These are phyloP conservation scores for Schizophyllum amplum DNA, from an alignment of 1,284 basidiomycete species.

Conservation along the genomic window DNA sequence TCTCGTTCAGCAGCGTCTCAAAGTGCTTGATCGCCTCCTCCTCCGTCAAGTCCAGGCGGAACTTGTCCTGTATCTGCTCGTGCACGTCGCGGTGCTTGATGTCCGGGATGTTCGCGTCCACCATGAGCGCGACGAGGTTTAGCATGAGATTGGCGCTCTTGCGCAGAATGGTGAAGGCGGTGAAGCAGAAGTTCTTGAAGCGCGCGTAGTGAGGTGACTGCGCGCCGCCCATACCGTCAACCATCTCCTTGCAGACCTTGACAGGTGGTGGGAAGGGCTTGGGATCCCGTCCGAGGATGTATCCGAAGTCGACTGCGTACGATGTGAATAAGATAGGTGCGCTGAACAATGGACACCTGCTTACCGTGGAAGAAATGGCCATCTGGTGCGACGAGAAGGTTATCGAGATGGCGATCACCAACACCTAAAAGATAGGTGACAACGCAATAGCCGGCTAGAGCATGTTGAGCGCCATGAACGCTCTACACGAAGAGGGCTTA, in stretches of 20 bases:
- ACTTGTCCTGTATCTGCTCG: slow-evolving; percentile 93
- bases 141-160: slow-evolving; percentile 98
- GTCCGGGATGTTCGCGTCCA: slow-evolving; percentile 96
- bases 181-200: slow-evolving; percentile 95
- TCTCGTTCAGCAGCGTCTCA: slow-evolving; percentile 89
- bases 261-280: slow-evolving; percentile 98
- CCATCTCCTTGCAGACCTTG: slow-evolving; percentile 99
- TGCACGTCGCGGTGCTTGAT: slow-evolving; percentile 88
- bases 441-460: slow-evolving; percentile 92
- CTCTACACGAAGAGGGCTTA: slow-evolving; percentile 22
- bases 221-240: slow-evolving; percentile 98
- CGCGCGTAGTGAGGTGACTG: slow-evolving; percentile 86
- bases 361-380: slow-evolving; percentile 88
- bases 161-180: slow-evolving; percentile 90
- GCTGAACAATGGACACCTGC: slow-evolving; percentile 11
- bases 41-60: slow-evolving; percentile 87
- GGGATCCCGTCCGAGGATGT: slow-evolving; percentile 95
- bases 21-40: slow-evolving; percentile 98
- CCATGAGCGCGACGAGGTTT: slow-evolving; percentile 95
- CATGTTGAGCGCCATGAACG: slow-evolving; percentile 11
- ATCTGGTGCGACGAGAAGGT: slow-evolving; percentile 87
- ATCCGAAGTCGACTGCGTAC: slow-evolving; percentile 88
- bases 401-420: slow-evolving; percentile 96
- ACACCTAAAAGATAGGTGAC: slow-evolving; percentile 96
- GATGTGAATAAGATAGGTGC: slow-evolving; percentile 8